Evolutionary conservation across 345 rosid genomes (phyloP).

Genomic region (Lepidium didymum): DNA sequence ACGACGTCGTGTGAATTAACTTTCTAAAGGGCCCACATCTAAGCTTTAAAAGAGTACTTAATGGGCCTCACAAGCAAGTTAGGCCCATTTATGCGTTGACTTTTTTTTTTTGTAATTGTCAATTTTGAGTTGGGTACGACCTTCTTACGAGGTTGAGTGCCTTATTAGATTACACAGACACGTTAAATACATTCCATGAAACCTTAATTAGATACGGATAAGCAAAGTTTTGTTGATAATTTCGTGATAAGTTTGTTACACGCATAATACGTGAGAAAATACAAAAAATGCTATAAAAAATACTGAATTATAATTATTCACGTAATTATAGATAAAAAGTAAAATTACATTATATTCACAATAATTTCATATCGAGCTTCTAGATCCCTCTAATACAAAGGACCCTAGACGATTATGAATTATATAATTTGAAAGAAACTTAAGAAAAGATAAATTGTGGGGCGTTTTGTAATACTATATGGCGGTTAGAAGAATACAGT

Average conservation of each 20-base stretch:
- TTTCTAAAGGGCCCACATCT: background rate
- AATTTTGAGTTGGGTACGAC: background rate
- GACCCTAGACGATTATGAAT: no score
- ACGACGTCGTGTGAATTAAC: background rate
- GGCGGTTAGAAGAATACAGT: background rate
- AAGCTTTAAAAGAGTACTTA: background rate
- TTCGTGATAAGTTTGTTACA: background rate
- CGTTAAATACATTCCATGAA: background rate
- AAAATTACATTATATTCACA: no score
- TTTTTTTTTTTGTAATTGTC: background rate
- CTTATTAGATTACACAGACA: background rate
- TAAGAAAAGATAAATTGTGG: no score
- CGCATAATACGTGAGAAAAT: background rate
- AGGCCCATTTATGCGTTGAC: background rate
- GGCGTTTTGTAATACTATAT: no score
- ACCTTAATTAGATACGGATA: background rate
- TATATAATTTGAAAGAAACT: no score
- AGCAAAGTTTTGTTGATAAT: background rate
- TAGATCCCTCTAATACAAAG: no score
- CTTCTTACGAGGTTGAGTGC: slow-evolving; percentile 4
- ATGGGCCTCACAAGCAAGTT: background rate
- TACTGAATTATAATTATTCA: no score
- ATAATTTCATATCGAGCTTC: no score
- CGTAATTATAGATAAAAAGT: no score
- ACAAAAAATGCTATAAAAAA: background rate